Evolutionary conservation across 164 flowering plant genomes (phyloP).

Genomic region (Euptelea pleiosperma): DNA sequence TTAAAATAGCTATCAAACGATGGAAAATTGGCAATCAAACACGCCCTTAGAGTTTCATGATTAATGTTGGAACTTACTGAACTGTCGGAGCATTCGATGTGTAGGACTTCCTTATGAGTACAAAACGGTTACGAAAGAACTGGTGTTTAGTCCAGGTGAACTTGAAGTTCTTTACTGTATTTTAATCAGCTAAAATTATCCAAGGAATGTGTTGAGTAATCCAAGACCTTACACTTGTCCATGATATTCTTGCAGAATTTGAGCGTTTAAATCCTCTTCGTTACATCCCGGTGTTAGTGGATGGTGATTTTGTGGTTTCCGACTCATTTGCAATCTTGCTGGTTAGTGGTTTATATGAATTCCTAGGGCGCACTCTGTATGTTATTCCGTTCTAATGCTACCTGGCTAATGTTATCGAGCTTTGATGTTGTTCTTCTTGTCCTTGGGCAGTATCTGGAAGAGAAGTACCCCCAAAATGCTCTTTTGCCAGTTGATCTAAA

Average conservation of each 20-base stretch:
- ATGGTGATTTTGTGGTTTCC: slow-evolving; percentile 54
- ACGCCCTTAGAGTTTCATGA: too few relatives aligned
- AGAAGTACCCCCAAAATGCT: slow-evolving; percentile 46
- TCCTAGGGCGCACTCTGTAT: background rate
- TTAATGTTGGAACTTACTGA: background rate
- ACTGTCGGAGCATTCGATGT: background rate
- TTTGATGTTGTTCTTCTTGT: background rate
- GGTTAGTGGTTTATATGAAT: slow-evolving; percentile 31
- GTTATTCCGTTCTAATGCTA: background rate
- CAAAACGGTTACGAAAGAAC: slow-evolving; percentile 48
- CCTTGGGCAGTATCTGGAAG: slow-evolving; percentile 55
- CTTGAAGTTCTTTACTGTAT: background rate
- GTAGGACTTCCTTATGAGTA: slow-evolving; percentile 54
- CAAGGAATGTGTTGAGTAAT: background rate
- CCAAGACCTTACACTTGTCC: background rate
- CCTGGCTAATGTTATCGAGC: background rate
- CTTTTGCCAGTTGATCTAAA: slow-evolving; percentile 47
- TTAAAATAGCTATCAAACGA: too few relatives aligned
- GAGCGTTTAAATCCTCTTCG: slow-evolving; percentile 55
- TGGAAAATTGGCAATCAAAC: too few relatives aligned
- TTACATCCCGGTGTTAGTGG: slow-evolving; percentile 56
- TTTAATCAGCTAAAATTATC: background rate
- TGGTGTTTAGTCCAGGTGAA: slow-evolving; percentile 55
- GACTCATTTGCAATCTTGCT: slow-evolving; percentile 65
- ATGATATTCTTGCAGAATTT: slow-evolving; percentile 43